Evolutionary conservation across 1,139 yeast genomes (phyloP).

Genomic region (Protomyces inundatus): DNA sequence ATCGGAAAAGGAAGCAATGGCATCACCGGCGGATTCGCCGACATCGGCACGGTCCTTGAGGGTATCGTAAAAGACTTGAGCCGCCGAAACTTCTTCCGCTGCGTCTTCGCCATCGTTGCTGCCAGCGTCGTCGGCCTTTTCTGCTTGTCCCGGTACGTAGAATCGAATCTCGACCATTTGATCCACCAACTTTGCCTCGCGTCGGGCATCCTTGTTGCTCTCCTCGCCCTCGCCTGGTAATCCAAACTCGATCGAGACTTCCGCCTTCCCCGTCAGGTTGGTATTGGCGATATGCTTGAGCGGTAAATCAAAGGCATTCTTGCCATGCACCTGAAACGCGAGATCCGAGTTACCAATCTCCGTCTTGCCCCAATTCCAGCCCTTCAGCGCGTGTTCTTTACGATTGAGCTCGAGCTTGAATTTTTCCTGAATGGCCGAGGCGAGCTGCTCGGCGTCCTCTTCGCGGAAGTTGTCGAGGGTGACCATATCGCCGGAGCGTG

Average conservation of each 20-base stretch:
- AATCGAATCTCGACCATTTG: constrained; percentile 92
- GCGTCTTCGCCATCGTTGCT: constrained; percentile 36
- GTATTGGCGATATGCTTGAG: constrained; percentile 74
- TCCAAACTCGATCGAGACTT: constrained; percentile 80
- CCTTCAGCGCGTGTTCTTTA: constrained; percentile 86
- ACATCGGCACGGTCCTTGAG: constrained; percentile 92
- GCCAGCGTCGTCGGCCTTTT: constrained; percentile 41
- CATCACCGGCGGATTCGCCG: constrained; percentile 93
- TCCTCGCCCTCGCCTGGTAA: constrained; percentile 58
- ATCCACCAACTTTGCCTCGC: constrained; percentile 43
- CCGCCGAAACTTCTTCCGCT: constrained; percentile 32
- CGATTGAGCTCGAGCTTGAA: constrained; percentile 69
- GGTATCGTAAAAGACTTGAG: constrained; percentile 48
- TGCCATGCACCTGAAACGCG: constrained; percentile 76
- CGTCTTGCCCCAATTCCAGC: constrained; percentile 98
- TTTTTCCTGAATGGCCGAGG: constrained; percentile 75
- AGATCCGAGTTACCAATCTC: constrained; percentile 90
- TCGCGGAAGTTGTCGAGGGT: constrained; percentile 86
- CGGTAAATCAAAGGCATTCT: constrained; percentile 88
- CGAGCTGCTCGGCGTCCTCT: constrained; percentile 71
- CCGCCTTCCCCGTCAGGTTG: constrained; percentile 88
- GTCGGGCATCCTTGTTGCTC: constrained; percentile 25
- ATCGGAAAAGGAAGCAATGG: constrained; percentile 91
- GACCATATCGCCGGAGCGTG: constrained; percentile 80
- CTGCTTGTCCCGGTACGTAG: constrained; percentile 77